Percentiles rank a stretch among this genome's conserved stretches.
Evolutionary conservation across 768 basidiomycete genomes (phyloP).

Genomic region (Dioszegia hungarica): DNA sequence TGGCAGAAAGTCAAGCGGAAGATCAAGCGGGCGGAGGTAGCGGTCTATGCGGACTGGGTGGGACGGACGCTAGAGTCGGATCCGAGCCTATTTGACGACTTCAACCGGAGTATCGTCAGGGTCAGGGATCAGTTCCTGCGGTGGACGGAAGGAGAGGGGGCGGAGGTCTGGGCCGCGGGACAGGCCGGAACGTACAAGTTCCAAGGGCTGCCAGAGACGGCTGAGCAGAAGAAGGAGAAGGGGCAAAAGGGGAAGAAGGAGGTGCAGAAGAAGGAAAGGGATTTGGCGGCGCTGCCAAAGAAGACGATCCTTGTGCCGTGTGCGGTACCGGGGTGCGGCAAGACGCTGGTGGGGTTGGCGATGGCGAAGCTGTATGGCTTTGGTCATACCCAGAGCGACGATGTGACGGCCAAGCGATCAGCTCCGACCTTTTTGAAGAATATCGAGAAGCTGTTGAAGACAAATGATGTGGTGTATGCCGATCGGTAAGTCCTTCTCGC

Average conservation of each 20-base stretch:
- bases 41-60: constrained; percentile 76
- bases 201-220: constrained; percentile 11
- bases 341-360: constrained; percentile 78
- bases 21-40: constrained; percentile 71
- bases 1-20: constrained; percentile 58
- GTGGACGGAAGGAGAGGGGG: constrained; percentile 60
- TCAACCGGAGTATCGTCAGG: constrained; percentile 78
- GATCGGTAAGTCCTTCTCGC: constrained; percentile 64
- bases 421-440: constrained; percentile 65
- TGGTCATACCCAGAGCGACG: constrained; percentile 90
- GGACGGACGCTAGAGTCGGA: constrained; percentile 66
- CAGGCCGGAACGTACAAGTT: constrained; percentile 46
- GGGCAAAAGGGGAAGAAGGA: constrained; percentile 27
- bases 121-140: constrained; percentile 71
- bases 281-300: constrained; percentile 49
- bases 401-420: constrained; percentile 70
- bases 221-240: neutral
- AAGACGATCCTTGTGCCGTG: constrained; percentile 84
- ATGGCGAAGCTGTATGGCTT: constrained; percentile 74
- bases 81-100: constrained; percentile 58
- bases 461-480: constrained; percentile 76
- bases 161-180: constrained; percentile 46
- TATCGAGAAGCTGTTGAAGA: constrained; percentile 60
- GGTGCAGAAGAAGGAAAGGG: constrained; percentile 21
- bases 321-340: constrained; percentile 90